Evolutionary conservation across 495 filamentous ascomycete genomes (phyloP).

Genomic region (Penicillium steckii): DNA sequence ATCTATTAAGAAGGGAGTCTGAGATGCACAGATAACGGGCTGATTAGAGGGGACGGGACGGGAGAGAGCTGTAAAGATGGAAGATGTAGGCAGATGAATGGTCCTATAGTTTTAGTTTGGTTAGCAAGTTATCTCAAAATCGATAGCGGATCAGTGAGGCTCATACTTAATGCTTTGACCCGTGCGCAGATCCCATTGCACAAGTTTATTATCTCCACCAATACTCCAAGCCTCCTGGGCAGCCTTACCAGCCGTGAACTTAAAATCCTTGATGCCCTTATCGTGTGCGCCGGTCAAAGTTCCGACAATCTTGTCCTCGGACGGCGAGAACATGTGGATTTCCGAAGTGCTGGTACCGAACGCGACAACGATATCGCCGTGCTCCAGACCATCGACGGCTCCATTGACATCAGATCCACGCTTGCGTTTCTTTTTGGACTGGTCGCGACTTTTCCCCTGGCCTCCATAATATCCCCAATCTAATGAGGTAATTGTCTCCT

Average conservation of each 20-base stretch:
- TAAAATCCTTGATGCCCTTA: slow-evolving; percentile 55
- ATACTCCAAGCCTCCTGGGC: slow-evolving; percentile 56
- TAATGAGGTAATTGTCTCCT: slow-evolving; percentile 53
- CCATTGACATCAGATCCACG: slow-evolving; percentile 48
- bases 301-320: slow-evolving; percentile 50
- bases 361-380: slow-evolving; percentile 50
- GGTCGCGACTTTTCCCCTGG: slow-evolving; percentile 32
- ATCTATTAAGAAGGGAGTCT: slow-evolving; percentile 52
- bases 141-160: background rate
- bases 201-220: slow-evolving; percentile 57
- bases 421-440: slow-evolving; percentile 59
- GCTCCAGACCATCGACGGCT: slow-evolving; percentile 32
- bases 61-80: slow-evolving; percentile 39
- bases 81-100: slow-evolving; percentile 46
- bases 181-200: slow-evolving; percentile 58
- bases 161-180: slow-evolving; percentile 47
- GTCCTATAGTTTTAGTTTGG: slow-evolving; percentile 29
- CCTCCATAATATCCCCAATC: slow-evolving; percentile 54
- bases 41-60: slow-evolving; percentile 41
- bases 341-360: slow-evolving; percentile 54
- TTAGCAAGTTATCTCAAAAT: no score
- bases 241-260: slow-evolving; percentile 47
- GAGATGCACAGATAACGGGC: slow-evolving; percentile 55
- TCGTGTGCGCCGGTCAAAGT: slow-evolving; percentile 51
- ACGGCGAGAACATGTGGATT: slow-evolving; percentile 53